Base-by-base conservation (phyloP, 1,284 basidiomycete genomes). In the Tremellales sp. region DNA sequence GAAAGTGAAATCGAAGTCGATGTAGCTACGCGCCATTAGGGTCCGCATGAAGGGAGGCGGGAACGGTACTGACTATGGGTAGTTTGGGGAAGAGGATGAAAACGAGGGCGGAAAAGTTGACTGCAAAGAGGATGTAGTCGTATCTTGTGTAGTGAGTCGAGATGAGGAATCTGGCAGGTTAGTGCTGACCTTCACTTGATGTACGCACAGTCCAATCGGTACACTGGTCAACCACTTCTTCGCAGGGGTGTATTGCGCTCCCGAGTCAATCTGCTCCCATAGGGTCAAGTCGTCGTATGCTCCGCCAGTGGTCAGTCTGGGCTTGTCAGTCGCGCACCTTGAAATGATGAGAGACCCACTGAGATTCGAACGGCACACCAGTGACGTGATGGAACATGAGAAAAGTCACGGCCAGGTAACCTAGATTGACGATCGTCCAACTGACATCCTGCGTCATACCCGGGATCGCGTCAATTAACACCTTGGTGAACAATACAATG, bases 201-300 rank as follows among this genome's bases (percentile, higher is more conserved):
- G 24, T 2, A 80, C 91, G 70, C 63, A 97, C 90, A 99, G 76
- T 28, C 81, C 81, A 61, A 97, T 87, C 2, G 94, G 94, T 8
- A 95, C 84, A 48, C 82, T 85, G 47, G 95, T 83, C 33, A 99
- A 77, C 90, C 93, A 98, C 71, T 99, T 99, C 77, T 94, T 97
- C 3, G 94, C 85, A 0, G 94, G 94, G 2, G 94, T 99, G 73
- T 98, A 95, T 65, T 98, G 94, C 0, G 93, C 94, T 32, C 94
- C 94, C 51, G 90, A 86, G 72, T 99, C 94, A 51, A 99, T 99
- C 78, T 99, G 94, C 70, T 99, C 94, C 94, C 94, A 99, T 22
- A 99, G 76, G 0, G 95, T 98, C 40, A 98, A 79, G 60, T 97
- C 89, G 70, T 98, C 94, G 74, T 95, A 98, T 5, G 89, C 94